These are phyloP conservation scores for Cordyceps cateniannulata DNA, from an alignment of 2,329 filamentous ascomycete genomes.

Conservation along the genomic window DNA sequence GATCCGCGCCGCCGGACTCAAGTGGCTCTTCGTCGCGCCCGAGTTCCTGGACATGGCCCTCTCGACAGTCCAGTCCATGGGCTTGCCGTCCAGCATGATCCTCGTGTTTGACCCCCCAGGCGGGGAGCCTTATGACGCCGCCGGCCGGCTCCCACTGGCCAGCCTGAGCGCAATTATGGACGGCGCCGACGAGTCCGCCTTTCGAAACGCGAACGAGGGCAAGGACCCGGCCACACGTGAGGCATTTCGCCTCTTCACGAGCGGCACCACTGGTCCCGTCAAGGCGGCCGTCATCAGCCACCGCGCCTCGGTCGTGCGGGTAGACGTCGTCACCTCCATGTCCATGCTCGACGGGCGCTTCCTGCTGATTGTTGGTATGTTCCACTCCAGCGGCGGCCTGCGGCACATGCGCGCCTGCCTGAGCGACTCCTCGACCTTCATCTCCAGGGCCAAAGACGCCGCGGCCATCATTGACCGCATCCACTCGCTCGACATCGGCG, in stretches of 20 bases:
- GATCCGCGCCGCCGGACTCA: neutral
- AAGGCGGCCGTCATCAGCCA: conserved; percentile 5
- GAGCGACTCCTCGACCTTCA: neutral
- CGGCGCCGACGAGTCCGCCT: neutral
- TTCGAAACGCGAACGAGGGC: conserved; percentile 5
- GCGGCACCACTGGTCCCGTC: conserved; percentile 4
- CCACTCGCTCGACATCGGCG: neutral
- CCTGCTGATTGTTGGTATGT: conserved; percentile 1
- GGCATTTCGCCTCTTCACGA: conserved; percentile 7
- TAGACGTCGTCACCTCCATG: neutral
- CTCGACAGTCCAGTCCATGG: neutral
- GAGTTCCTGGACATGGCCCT: conserved; percentile 1
- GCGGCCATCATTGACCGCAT: neutral
- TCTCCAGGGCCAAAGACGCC: neutral
- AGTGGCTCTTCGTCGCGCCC: conserved; percentile 6
- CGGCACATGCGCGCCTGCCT: neutral
- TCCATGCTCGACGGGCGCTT: neutral
- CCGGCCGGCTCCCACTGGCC: neutral
- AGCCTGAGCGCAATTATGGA: neutral
- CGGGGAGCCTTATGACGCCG: neutral
- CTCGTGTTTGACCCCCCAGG: conserved; percentile 6
- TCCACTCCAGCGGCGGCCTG: neutral
- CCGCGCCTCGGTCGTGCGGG: neutral
- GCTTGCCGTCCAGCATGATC: neutral
- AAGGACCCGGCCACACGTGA: neutral